phyloP scores from a whole-genome alignment of 2,329 filamentous ascomycete species.

The Fusarium sacchari region DNA sequence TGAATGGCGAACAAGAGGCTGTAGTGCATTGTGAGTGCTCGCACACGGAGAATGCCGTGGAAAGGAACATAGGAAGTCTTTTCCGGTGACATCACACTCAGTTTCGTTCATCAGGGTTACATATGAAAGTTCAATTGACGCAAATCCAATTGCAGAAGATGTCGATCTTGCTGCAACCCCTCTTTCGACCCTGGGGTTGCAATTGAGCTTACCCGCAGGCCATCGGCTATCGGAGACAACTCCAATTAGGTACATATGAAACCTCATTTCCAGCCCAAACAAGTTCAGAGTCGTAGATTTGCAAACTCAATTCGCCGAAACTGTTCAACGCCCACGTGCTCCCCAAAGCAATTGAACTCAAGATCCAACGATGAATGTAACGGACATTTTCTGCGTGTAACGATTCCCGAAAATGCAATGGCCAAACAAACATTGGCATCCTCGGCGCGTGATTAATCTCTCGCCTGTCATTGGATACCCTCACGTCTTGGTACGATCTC shows the following conservation, averaged over 20 bases:
- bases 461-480: background rate
- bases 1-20: fast-evolving
- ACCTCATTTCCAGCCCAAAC: background rate
- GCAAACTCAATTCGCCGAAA: background rate
- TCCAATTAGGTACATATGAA: too few relatives aligned
- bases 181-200: background rate
- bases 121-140: background rate
- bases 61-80: background rate
- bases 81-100: too few relatives aligned
- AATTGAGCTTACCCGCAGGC: background rate
- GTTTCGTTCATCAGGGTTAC: background rate
- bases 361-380: too few relatives aligned
- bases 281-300: background rate
- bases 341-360: background rate
- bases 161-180: background rate
- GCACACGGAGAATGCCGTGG: too few relatives aligned
- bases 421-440: background rate
- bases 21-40: background rate
- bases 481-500: background rate
- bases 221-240: background rate
- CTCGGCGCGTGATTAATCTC: background rate
- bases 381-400: background rate
- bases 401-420: background rate
- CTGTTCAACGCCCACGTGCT: background rate
- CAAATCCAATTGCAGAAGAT: background rate